Percentiles rank a stretch among this genome's conserved stretches.
Evolutionary conservation across 148 eudicot species (phyloP).

Genomic region (Rhododendron williamsianum): DNA sequence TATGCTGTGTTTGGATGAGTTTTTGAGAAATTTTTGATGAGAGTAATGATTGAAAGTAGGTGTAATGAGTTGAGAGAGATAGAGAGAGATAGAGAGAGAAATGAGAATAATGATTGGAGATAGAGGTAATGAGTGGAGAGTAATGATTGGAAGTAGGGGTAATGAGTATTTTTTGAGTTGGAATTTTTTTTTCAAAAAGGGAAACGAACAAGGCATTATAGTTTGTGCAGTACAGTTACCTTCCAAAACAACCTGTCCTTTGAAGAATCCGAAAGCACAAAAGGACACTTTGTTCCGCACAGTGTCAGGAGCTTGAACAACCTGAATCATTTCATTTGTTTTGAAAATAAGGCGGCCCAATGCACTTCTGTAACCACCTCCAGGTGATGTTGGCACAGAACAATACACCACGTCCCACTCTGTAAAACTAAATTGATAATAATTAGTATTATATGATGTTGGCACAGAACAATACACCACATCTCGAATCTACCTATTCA

Average conservation of each 20-base stretch:
- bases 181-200: too few relatives aligned
- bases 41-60: too few relatives aligned
- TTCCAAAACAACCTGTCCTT: slow-evolving; percentile 84
- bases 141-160: too few relatives aligned
- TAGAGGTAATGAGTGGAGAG: too few relatives aligned
- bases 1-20: too few relatives aligned
- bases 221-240: slow-evolving; percentile 37
- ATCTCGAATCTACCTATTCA: slow-evolving; percentile 40
- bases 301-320: slow-evolving; percentile 75
- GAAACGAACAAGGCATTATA: background rate
- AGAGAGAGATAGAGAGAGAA: too few relatives aligned
- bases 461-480: slow-evolving; percentile 90
- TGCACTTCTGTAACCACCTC: slow-evolving; percentile 91
- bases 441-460: slow-evolving; percentile 35
- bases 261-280: slow-evolving; percentile 74
- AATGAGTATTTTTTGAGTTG: too few relatives aligned
- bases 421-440: slow-evolving; percentile 17
- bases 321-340: slow-evolving; percentile 92
- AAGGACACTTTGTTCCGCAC: slow-evolving; percentile 77
- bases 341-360: slow-evolving; percentile 80
- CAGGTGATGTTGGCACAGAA: slow-evolving; percentile 94
- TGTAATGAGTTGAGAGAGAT: too few relatives aligned
- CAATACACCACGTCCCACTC: slow-evolving; percentile 99
- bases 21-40: too few relatives aligned
- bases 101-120: too few relatives aligned